Evolutionary conservation across 1,284 basidiomycete species (phyloP).

Genomic region (Microbotryomycetes sp.): DNA sequence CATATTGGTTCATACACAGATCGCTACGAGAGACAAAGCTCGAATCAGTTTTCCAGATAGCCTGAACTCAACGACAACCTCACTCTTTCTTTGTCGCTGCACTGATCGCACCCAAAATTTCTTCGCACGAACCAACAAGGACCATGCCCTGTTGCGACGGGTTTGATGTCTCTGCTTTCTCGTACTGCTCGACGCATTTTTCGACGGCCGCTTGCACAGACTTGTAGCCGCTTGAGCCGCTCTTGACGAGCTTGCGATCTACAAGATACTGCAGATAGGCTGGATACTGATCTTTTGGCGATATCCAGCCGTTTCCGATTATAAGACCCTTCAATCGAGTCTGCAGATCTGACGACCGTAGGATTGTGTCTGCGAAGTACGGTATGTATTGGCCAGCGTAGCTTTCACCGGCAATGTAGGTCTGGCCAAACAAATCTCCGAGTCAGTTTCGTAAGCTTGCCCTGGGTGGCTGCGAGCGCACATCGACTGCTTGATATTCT

Average conservation of each 20-base stretch:
- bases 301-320: constrained; percentile 98
- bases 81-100: constrained; percentile 34
- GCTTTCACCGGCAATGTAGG: constrained; percentile 85
- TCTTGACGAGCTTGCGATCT: constrained; percentile 65
- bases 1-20: constrained; percentile 90
- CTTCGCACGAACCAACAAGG: constrained; percentile 58
- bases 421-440: constrained; percentile 52
- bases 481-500: constrained; percentile 73
- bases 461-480: constrained; percentile 50
- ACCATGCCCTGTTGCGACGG: constrained; percentile 48
- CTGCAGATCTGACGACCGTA: constrained; percentile 30
- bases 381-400: constrained; percentile 99
- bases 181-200: constrained; percentile 50
- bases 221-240: constrained; percentile 61
- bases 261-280: constrained; percentile 54
- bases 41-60: constrained; percentile 34
- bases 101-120: constrained; percentile 58
- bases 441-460: too few relatives aligned
- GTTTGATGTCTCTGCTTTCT: constrained; percentile 46
- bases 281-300: constrained; percentile 78
- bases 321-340: constrained; percentile 64
- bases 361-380: constrained; percentile 61
- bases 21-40: constrained; percentile 39
- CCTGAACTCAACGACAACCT: constrained; percentile 40
- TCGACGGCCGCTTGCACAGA: constrained; percentile 56